A percentile compares a stretch with the other conserved stretches of the same genome.
These are phyloP conservation scores for Pseudogymnoascus sp. DNA, from an alignment of 2,329 filamentous ascomycete species.

Conservation along the genomic window DNA sequence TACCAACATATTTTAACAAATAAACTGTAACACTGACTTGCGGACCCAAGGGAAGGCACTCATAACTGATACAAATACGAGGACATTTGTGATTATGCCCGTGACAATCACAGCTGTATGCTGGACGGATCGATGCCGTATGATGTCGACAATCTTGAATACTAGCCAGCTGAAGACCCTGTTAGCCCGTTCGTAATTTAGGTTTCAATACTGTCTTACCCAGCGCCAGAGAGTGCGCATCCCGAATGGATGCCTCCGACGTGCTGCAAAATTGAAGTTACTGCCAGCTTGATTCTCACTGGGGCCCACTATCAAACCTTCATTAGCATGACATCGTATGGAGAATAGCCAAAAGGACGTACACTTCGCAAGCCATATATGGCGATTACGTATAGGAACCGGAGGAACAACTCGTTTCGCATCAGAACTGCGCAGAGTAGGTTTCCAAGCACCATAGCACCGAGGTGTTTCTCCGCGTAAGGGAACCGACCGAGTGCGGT, in stretches of 20 bases:
- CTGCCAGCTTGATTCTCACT: conserved; percentile 28
- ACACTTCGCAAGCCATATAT: conserved; percentile 33
- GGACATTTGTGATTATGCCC: conserved; percentile 31
- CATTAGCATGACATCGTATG: conserved; percentile 9
- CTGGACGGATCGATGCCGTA: conserved; percentile 27
- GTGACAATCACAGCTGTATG: conserved; percentile 31
- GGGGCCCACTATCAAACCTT: conserved; percentile 30
- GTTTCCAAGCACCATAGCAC: conserved; percentile 33
- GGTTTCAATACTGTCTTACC: conserved; percentile 20
- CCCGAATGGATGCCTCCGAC: conserved; percentile 36
- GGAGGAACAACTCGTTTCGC: conserved; percentile 33
- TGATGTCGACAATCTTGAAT: conserved; percentile 33
- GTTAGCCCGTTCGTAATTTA: conserved; percentile 11
- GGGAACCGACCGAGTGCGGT: conserved; percentile 27
- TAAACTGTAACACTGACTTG: conserved; percentile 28
- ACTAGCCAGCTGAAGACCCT: conserved; percentile 29
- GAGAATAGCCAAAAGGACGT: conserved; percentile 15
- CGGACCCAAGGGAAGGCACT: conserved; percentile 35
- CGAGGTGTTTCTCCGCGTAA: conserved; percentile 32
- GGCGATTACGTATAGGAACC: conserved; percentile 30
- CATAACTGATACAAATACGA: conserved; percentile 32
- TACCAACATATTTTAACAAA: neutral
- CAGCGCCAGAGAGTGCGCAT: conserved; percentile 32
- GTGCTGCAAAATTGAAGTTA: conserved; percentile 32
- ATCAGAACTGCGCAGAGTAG: conserved; percentile 33